Base-by-base conservation (phyloP, 768 basidiomycete genomes). In the Pholiota conissans region DNA sequence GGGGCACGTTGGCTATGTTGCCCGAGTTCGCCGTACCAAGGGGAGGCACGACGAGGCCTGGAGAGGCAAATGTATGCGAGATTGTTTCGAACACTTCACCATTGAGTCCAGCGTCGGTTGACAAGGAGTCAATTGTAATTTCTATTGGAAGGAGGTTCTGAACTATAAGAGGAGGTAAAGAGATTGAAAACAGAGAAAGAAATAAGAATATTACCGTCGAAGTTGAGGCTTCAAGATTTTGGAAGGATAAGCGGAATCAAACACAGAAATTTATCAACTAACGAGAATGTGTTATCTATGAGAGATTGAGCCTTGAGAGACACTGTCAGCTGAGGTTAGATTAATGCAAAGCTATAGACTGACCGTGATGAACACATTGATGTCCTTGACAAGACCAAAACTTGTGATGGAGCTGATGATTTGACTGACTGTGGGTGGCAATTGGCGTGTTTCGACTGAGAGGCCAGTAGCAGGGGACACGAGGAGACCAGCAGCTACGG, bases 281-380 rank as follows among this genome's bases (percentile, higher is more conserved):
- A 30, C 48, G 28, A 18, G 34, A 32, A 13, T 16, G 28, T 50
- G 18, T 32, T 22, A 16, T 30, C 9, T n/a, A 30, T 20, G 10
- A 29, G n/a, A 32, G 18, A 50, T 45, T 45, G 42, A 18, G 18
- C 18, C 49, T 50, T 6, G 16, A 50, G 32, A 32, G 49, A 34
- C 30, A 20, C 34, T 34, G 3, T 24, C 11, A 30, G 29, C 24
- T 35, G 22, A n/a, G 49, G n/a, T 34, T 3, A 26, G n/a, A n/a
- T 50, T 35, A 6, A 18, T 10, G n/a, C 29, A 22, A 16, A 30
- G 11, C 20, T 7, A 16, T 3, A 32, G n/a, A 51, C 68, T 59
- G 56, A 79, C 79, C 50, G 76, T 74, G 56, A 79, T 71, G 40
- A 68, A 67, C 5, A 69, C 73, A 57, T 74, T 73, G 57, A 80